Conservation (phyloP, 768 basidiomycete genomes). For the Podaxis rugospora region DNA sequence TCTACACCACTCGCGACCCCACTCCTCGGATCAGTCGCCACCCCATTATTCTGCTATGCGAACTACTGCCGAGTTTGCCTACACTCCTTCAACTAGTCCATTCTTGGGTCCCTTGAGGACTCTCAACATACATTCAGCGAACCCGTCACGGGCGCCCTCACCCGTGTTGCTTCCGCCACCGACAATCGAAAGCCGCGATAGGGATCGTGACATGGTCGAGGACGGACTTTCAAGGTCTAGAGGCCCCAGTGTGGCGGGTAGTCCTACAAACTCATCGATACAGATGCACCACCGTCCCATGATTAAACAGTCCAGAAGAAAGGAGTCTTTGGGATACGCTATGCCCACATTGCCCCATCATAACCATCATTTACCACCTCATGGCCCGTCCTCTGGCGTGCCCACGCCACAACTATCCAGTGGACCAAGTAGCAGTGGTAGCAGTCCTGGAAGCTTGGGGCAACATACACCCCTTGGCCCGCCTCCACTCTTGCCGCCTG, state of each 20-base stretch:
- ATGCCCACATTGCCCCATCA: constrained; percentile 5
- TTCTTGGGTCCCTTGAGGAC: constrained; percentile 77
- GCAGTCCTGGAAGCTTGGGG: constrained; percentile 53
- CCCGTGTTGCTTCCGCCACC: constrained; percentile 64
- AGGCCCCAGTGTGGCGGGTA: constrained; percentile 10
- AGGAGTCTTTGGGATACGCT: constrained; percentile 8
- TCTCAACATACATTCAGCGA: constrained; percentile 68
- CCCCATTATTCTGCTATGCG: constrained; percentile 26
- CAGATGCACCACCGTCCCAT: constrained; percentile 4
- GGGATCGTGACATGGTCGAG: constrained; percentile 6
- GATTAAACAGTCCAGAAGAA: constrained; percentile 3
- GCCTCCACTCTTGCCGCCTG: constrained; percentile 15
- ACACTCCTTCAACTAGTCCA: constrained; percentile 74
- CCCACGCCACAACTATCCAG: constrained; percentile 61
- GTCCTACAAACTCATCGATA: constrained; percentile 13
- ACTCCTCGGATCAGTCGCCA: constrained; percentile 25
- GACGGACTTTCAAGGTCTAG: constrained; percentile 7
- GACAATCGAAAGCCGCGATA: not conserved
- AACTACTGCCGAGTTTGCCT: constrained; percentile 30
- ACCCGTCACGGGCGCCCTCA: constrained; percentile 67
- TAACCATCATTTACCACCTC: constrained; percentile 10
- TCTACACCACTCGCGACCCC: constrained; percentile 15
- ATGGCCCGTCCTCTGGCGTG: constrained; percentile 26
- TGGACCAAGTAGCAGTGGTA: constrained; percentile 60
- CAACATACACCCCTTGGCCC: constrained; percentile 24